Conservation (phyloP, 805 yeast species). For the Candida tammaniensis region DNA sequence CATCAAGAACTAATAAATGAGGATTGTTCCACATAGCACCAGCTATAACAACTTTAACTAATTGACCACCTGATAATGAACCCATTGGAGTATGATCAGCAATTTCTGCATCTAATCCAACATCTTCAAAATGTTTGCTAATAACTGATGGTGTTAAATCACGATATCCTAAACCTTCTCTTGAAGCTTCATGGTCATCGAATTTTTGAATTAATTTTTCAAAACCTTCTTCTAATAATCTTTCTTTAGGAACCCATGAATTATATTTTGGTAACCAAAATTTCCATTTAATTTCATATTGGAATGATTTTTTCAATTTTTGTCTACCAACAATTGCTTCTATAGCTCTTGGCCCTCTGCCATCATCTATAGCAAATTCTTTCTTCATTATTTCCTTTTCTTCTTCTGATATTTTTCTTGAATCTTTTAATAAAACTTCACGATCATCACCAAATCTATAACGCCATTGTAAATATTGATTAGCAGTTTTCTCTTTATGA, state of each 20-base stretch:
- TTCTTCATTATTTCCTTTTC: slow-evolving; percentile 76
- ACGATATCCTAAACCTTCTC: slow-evolving; percentile 47
- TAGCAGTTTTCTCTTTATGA: slow-evolving; percentile 97
- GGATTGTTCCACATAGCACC: slow-evolving; percentile 99
- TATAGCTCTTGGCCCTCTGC: slow-evolving; percentile 80
- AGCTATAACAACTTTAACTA: slow-evolving; percentile 97
- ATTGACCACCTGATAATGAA: slow-evolving; percentile 95
- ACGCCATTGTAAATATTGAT: slow-evolving; percentile 98
- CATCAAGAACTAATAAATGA: slow-evolving; percentile 91
- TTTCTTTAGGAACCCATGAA: slow-evolving; percentile 88
- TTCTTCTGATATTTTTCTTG: slow-evolving; percentile 75
- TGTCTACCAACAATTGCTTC: slow-evolving; percentile 98
- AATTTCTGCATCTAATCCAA: slow-evolving; percentile 96
- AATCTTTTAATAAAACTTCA: slow-evolving; percentile 90
- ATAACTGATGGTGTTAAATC: slow-evolving; percentile 81
- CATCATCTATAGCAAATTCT: slow-evolving; percentile 78
- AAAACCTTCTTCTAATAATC: slow-evolving; percentile 62
- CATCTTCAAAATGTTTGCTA: slow-evolving; percentile 94
- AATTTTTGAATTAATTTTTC: slow-evolving; percentile 42
- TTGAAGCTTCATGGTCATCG: slow-evolving; percentile 48
- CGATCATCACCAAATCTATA: slow-evolving; percentile 97
- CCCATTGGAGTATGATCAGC: slow-evolving; percentile 98
- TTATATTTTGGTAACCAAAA: slow-evolving; percentile 86
- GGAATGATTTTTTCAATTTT: slow-evolving; percentile 93
- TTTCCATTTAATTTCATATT: slow-evolving; percentile 92